These are phyloP conservation scores for Dacryopinax primogenitus DNA, from an alignment of 768 basidiomycete genomes.

Conservation along the genomic window DNA sequence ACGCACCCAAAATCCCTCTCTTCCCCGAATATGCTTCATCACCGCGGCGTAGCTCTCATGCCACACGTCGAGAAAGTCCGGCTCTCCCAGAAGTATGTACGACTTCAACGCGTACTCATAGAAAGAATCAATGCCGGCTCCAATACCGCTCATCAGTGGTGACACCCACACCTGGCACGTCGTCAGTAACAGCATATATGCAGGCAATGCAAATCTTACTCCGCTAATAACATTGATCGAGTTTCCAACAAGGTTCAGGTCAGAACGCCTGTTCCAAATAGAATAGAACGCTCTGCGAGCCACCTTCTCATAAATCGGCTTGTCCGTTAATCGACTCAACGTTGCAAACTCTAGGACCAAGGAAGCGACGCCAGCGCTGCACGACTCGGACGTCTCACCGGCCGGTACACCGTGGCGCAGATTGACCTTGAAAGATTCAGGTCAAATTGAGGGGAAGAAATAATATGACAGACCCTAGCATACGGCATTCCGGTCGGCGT, in stretches of 20 bases:
- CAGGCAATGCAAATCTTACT: constrained; percentile 34
- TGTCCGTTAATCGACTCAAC: constrained; percentile 78
- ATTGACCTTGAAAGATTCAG: constrained; percentile 45
- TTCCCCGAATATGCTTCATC: constrained; percentile 71
- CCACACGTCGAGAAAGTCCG: constrained; percentile 72
- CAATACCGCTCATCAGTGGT: constrained; percentile 69
- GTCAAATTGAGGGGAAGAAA: background rate
- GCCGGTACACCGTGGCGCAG: constrained; percentile 61
- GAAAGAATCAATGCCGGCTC: constrained; percentile 92
- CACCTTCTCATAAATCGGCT: constrained; percentile 76
- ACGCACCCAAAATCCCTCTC: constrained; percentile 79
- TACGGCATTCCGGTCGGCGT: constrained; percentile 87
- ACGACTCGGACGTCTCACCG: constrained; percentile 73
- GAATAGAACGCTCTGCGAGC: constrained; percentile 86
- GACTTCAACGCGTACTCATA: constrained; percentile 90
- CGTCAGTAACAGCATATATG: background rate
- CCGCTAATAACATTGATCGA: constrained; percentile 71
- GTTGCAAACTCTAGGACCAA: constrained; percentile 91
- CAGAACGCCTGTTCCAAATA: constrained; percentile 81
- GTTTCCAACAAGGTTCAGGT: constrained; percentile 78
- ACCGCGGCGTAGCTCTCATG: constrained; percentile 68
- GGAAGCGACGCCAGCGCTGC: constrained; percentile 87
- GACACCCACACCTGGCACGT: constrained; percentile 49
- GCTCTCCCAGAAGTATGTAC: constrained; percentile 76
- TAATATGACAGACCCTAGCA: constrained; percentile 49